Conservation (phyloP, 140 eudicot species). For the Erigeron philadelphicus region DNA sequence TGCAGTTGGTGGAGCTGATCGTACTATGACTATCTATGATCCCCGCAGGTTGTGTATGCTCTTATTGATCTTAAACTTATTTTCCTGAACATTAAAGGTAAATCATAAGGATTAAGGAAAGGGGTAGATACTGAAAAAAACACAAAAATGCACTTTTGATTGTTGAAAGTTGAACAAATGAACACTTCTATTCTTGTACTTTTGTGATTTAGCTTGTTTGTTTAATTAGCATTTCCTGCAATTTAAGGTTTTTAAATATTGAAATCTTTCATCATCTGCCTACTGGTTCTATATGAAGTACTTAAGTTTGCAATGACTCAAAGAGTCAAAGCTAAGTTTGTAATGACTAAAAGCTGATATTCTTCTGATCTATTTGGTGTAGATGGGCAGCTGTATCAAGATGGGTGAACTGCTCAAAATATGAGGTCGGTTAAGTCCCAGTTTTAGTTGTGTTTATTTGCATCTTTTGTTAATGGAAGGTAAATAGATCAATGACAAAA, state of each 20-base stretch:
- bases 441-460: conserved; percentile 2
- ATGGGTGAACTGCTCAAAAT: conserved; percentile 81
- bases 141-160: too few relatives aligned
- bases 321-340: too few relatives aligned
- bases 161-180: too few relatives aligned
- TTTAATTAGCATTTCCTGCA: too few relatives aligned
- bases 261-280: not conserved
- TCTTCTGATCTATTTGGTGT: conserved; percentile 20
- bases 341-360: conserved; percentile 22
- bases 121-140: too few relatives aligned
- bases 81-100: not conserved
- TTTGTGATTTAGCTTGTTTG: too few relatives aligned
- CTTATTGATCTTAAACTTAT: not conserved
- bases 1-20: conserved; percentile 93
- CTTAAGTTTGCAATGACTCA: conserved; percentile 8
- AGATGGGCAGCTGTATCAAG: conserved; percentile 77
- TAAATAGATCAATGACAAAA: too few relatives aligned
- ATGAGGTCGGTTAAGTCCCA: conserved; percentile 53
- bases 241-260: not conserved
- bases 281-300: conserved; percentile 2
- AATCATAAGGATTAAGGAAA: too few relatives aligned
- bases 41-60: conserved; percentile 59
- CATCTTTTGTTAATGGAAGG: not conserved
- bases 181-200: too few relatives aligned
- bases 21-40: conserved; percentile 74